Evolutionary conservation across 495 filamentous ascomycete genomes (phyloP).

Genomic region (Letharia columbiana): DNA sequence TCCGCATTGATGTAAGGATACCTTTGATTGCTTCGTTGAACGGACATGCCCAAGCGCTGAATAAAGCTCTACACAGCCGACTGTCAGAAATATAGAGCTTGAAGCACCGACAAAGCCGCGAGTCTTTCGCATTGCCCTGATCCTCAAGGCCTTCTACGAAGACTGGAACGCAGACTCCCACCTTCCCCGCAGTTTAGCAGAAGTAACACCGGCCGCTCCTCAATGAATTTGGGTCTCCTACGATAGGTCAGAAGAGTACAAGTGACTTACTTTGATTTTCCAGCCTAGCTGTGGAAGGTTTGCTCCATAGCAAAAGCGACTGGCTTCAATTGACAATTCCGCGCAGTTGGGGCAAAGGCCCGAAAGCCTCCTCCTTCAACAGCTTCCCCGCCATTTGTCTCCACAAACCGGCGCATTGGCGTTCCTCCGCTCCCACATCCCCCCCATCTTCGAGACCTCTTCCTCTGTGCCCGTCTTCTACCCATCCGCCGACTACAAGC

Average conservation of each 20-base stretch:
- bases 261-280: background rate
- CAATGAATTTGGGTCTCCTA: background rate
- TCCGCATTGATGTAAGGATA: background rate
- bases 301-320: background rate
- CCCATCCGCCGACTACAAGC: slow-evolving; percentile 10
- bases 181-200: slow-evolving; percentile 9
- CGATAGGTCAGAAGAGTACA: background rate
- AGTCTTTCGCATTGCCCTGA: background rate
- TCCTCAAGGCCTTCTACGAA: background rate
- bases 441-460: slow-evolving; percentile 21
- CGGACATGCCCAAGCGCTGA: background rate
- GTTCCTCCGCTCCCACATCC: slow-evolving; percentile 17
- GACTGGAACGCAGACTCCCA: background rate
- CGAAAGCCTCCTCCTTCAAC: slow-evolving; percentile 10
- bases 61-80: background rate
- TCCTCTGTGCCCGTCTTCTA: slow-evolving; percentile 16
- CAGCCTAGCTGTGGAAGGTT: background rate
- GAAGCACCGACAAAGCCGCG: background rate
- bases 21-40: background rate
- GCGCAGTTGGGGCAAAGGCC: background rate
- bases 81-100: background rate
- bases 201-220: background rate
- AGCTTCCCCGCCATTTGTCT: slow-evolving; percentile 19
- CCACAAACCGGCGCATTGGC: slow-evolving; percentile 25
- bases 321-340: background rate